Evolutionary conservation across 371 early-diverging fungal species (phyloP), one percentile per base, ranked within the genome.

Genomic region (Chytridiales sp.): DNA sequence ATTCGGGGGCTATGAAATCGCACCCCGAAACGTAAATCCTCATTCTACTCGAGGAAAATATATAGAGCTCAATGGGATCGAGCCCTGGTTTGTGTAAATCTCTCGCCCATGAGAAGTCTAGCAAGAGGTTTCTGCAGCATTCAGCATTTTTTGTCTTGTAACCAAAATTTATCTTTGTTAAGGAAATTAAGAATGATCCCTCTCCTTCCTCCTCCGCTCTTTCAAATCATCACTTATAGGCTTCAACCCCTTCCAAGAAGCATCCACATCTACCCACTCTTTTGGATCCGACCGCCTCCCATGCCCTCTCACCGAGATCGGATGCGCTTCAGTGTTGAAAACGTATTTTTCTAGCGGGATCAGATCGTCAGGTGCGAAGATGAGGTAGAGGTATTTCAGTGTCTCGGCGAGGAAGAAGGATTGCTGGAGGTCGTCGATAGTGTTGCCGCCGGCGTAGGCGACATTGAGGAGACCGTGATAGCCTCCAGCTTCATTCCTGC

Each of bases 381-480:
- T 17, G 3, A 76, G 64, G 46, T 67, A 76, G 24, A 73, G 52
- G 56, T 76, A 76, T 51, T 78, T 78, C 41, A 78, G 58, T 3
- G 79, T 78, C 49, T 78, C 77, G n/a, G 73, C 74, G 9, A 78
- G 38, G 61, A 73, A 78, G 40, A 70, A 75, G n/a, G 62, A 60
- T 35, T 71, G 65, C 42, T 74, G 66, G 17, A 53, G 42, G 48
- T 70, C 62, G 15, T 66, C 72, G 9, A 69, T 42, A 4, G 71
- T 62, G 17, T 59, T 27, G 21, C 47, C 48, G 35, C 70, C 66
- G 31, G 66, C 66, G 9, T 22, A 2, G 39, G 39, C 5, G 43
- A 60, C 61, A 29, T 60, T 56, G 34, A 22, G 4, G 2, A 59
- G 38, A 11, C 54, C 53, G 46, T 49, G 61, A 31, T 48, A 63